These are phyloP conservation scores for Mycena capillaripes DNA, from an alignment of 768 basidiomycete genomes.

Conservation along the genomic window DNA sequence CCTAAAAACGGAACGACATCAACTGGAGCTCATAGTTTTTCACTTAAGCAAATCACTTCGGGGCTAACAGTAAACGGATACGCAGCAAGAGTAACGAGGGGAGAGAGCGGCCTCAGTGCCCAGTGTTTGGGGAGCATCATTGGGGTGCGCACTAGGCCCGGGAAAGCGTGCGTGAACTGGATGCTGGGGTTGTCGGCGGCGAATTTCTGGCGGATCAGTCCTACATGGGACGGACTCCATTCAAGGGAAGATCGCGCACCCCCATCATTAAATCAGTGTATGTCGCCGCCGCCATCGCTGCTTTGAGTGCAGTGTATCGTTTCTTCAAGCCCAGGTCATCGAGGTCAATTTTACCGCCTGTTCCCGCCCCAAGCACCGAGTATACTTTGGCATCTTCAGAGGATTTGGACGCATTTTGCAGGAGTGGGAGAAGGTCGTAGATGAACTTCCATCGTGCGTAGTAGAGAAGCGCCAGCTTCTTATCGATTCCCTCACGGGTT, in stretches of 20 bases:
- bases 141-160: slow-evolving; percentile 53
- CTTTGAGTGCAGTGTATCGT: slow-evolving; percentile 42
- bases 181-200: slow-evolving; percentile 47
- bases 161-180: slow-evolving; percentile 52
- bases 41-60: slow-evolving; percentile 31
- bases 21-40: no score
- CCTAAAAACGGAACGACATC: slow-evolving; percentile 7
- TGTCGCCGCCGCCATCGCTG: slow-evolving; percentile 39
- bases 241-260: slow-evolving; percentile 37
- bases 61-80: slow-evolving; percentile 34
- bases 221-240: no score
- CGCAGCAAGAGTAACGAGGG: slow-evolving; percentile 25
- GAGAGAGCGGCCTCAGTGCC: slow-evolving; percentile 25
- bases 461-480: slow-evolving; percentile 53
- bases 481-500: slow-evolving; percentile 55
- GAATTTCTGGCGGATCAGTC: slow-evolving; percentile 50
- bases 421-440: slow-evolving; percentile 50
- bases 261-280: slow-evolving; percentile 55
- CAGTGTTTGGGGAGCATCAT: slow-evolving; percentile 34
- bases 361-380: slow-evolving; percentile 50
- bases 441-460: slow-evolving; percentile 57
- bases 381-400: slow-evolving; percentile 56
- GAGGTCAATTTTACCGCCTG: slow-evolving; percentile 46
- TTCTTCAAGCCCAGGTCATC: slow-evolving; percentile 56
- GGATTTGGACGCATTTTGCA: slow-evolving; percentile 48